Evolutionary conservation across 1,284 basidiomycete species (phyloP).

Genomic region (Cutaneotrichosporon cutaneum): DNA sequence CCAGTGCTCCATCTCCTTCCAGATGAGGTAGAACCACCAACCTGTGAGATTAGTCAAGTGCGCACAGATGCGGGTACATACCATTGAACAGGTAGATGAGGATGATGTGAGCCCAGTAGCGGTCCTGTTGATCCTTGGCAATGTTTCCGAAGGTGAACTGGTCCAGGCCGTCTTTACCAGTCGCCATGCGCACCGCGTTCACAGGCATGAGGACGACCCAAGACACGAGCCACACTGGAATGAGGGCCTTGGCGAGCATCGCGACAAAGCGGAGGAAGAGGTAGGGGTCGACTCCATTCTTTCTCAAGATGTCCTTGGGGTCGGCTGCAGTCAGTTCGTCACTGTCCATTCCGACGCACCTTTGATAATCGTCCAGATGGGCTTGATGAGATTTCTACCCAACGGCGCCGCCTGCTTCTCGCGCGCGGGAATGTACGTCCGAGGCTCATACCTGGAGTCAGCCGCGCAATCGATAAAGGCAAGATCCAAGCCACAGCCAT

Average conservation of each 20-base stretch:
- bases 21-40: constrained; percentile 69
- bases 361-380: constrained; percentile 43
- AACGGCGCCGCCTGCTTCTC: constrained; percentile 40
- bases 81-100: constrained; percentile 55
- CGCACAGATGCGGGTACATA: constrained; percentile 28
- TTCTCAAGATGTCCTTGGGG: constrained; percentile 55
- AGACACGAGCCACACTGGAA: constrained; percentile 63
- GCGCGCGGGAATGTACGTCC: constrained; percentile 60
- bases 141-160: constrained; percentile 59
- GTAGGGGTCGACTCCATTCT: constrained; percentile 63
- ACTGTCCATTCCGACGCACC: constrained; percentile 19
- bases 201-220: constrained; percentile 64
- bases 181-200: constrained; percentile 57
- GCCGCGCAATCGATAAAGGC: not conserved
- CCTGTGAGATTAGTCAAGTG: constrained; percentile 47
- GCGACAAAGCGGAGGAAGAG: constrained; percentile 68
- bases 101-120: constrained; percentile 56
- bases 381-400: constrained; percentile 33
- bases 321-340: constrained; percentile 32
- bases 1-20: constrained; percentile 65
- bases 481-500: not conserved
- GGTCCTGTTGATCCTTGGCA: constrained; percentile 34
- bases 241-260: constrained; percentile 65
- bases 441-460: constrained; percentile 65
- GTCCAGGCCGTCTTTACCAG: constrained; percentile 55